A percentile compares a stretch with the other conserved stretches of the same genome.
Conservation (phyloP, 108 stramenopile genomes). For the Schizochytrium sp. region DNA sequence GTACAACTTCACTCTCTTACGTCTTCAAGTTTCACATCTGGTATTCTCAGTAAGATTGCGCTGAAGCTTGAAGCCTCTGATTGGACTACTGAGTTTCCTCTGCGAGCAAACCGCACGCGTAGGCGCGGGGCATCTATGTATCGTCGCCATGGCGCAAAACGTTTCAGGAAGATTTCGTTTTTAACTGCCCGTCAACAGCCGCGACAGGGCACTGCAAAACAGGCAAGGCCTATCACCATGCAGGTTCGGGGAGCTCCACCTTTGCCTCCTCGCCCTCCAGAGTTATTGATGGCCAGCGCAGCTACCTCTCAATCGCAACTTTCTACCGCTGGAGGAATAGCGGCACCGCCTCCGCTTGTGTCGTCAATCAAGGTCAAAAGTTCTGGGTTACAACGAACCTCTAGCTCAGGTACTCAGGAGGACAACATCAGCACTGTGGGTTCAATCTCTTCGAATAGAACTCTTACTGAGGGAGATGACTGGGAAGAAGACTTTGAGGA, state of each 20-base stretch:
- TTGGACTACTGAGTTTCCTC: not conserved
- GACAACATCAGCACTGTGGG: too few species aligned
- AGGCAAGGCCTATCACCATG: too few species aligned
- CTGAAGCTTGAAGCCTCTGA: slow-evolving; percentile 9
- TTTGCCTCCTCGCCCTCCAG: too few species aligned
- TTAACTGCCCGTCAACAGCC: not conserved
- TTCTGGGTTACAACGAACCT: too few species aligned
- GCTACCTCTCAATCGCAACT: too few species aligned
- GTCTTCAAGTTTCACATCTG: not conserved
- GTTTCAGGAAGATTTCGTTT: slow-evolving; percentile 51
- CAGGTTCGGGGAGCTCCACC: too few species aligned
- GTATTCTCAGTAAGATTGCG: not conserved
- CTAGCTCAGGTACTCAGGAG: too few species aligned
- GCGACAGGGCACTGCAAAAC: not conserved
- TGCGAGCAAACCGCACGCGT: not conserved
- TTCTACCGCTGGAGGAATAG: too few species aligned
- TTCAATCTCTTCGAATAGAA: too few species aligned
- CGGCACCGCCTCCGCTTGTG: too few species aligned
- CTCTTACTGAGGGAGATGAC: not conserved
- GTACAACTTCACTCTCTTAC: slow-evolving; percentile 19
- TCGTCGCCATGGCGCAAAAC: slow-evolving; percentile 33
- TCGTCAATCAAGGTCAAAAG: too few species aligned
- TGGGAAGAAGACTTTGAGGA: not conserved
- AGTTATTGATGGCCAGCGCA: too few species aligned
- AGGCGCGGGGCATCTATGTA: slow-evolving; percentile 6